These are phyloP conservation scores for Clitoria ternatea DNA, from an alignment of 306 rosid genomes.

Conservation along the genomic window DNA sequence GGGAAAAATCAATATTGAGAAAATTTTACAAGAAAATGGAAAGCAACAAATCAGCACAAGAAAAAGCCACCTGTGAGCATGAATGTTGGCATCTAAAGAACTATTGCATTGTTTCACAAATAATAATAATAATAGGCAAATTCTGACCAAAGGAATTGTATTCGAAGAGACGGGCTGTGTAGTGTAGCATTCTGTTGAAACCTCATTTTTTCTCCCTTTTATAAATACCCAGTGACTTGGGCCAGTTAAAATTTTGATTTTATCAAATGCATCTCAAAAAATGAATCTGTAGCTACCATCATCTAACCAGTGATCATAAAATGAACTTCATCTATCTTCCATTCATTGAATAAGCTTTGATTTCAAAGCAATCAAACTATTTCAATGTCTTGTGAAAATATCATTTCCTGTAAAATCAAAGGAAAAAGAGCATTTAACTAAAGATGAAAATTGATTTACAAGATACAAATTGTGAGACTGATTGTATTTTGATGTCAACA, in stretches of 20 bases:
- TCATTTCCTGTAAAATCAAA: constrained; percentile 39
- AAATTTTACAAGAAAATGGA: constrained; percentile 21
- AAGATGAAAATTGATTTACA: not conserved
- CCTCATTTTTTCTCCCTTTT: constrained; percentile 7
- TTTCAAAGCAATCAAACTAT: constrained; percentile 29
- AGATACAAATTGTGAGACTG: not conserved
- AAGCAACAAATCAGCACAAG: not conserved
- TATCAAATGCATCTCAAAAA: not conserved
- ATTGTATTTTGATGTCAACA: not conserved
- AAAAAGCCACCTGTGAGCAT: not conserved
- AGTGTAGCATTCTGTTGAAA: constrained; percentile 6
- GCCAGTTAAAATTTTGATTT: not conserved
- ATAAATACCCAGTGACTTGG: not conserved
- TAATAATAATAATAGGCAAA: not conserved
- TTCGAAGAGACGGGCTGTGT: not conserved
- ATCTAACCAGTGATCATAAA: constrained; percentile 15
- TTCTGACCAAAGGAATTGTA: constrained; percentile 18
- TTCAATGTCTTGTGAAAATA: constrained; percentile 30
- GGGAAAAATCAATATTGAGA: constrained; percentile 1
- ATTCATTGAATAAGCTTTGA: constrained; percentile 34
- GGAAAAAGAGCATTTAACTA: not conserved
- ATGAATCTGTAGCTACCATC: constrained; percentile 35
- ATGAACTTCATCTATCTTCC: constrained; percentile 25
- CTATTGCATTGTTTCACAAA: not conserved
- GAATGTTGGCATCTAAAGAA: constrained; percentile 6